phyloP scores from a whole-genome alignment of 805 yeast species.

The Lachancea nothofagi region DNA sequence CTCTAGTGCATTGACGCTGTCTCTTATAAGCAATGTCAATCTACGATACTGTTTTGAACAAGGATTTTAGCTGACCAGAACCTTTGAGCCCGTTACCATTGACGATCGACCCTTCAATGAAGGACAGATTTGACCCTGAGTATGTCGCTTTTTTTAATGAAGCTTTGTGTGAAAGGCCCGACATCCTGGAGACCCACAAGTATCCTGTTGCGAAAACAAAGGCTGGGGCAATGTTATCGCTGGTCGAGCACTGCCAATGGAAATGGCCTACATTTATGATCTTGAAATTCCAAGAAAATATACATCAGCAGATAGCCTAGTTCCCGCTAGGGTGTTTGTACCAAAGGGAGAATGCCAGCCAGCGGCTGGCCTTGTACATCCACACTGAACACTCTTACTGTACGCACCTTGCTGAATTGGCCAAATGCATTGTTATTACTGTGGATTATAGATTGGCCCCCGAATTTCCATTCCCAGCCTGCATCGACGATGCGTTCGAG shows the following conservation, averaged over 20 bases:
- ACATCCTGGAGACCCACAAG: slow-evolving; percentile 35
- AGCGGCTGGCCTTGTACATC: slow-evolving; percentile 38
- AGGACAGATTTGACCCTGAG: slow-evolving; percentile 34
- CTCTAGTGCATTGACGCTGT: too few species aligned
- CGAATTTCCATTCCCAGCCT: slow-evolving; percentile 44
- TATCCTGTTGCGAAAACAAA: slow-evolving; percentile 31
- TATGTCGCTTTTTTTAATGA: slow-evolving; percentile 36
- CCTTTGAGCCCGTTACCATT: slow-evolving; percentile 29
- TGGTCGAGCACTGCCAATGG: slow-evolving; percentile 35
- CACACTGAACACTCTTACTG: slow-evolving; percentile 40
- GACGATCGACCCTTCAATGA: slow-evolving; percentile 30
- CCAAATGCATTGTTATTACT: slow-evolving; percentile 37
- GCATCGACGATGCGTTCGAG: slow-evolving; percentile 41
- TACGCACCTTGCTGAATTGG: slow-evolving; percentile 36
- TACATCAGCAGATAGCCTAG: slow-evolving; percentile 16
- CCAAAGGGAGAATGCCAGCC: slow-evolving; percentile 35
- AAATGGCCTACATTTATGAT: slow-evolving; percentile 30
- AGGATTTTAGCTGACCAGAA: slow-evolving; percentile 31
- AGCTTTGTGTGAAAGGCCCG: slow-evolving; percentile 25
- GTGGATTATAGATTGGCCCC: slow-evolving; percentile 51
- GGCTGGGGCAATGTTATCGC: slow-evolving; percentile 39
- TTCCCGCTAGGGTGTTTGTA: slow-evolving; percentile 34
- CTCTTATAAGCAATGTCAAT: slow-evolving; percentile 3
- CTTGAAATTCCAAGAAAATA: slow-evolving; percentile 33
- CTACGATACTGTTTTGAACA: slow-evolving; percentile 16